These are phyloP conservation scores for Pilaira anomala DNA, from an alignment of 192 early-diverging fungal species.

Conservation along the genomic window DNA sequence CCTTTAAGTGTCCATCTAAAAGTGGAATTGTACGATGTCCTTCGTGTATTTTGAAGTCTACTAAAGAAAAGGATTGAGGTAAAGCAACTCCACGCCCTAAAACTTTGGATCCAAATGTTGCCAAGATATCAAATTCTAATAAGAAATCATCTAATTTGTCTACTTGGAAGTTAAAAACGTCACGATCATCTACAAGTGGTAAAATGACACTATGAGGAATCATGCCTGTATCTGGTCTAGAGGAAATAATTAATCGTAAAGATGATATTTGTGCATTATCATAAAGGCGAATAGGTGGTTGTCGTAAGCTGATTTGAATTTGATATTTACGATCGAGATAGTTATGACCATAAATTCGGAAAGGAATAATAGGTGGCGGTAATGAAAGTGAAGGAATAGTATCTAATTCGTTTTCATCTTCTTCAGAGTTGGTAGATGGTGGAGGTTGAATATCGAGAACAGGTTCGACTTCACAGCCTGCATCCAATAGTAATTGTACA, in stretches of 20 bases:
- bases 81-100: slow-evolving; percentile 86
- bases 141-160: slow-evolving; percentile 71
- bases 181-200: slow-evolving; percentile 78
- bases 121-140: slow-evolving; percentile 93
- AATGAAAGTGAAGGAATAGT: slow-evolving; percentile 89
- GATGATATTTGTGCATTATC: slow-evolving; percentile 70
- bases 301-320: slow-evolving; percentile 69
- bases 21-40: slow-evolving; percentile 60
- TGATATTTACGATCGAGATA: slow-evolving; percentile 90
- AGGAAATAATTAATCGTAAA: slow-evolving; percentile 81
- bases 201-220: slow-evolving; percentile 91
- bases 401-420: slow-evolving; percentile 73
- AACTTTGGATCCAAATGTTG: slow-evolving; percentile 94
- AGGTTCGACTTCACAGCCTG: slow-evolving; percentile 43
- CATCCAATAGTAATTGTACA: slow-evolving; percentile 71
- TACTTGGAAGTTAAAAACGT: slow-evolving; percentile 83
- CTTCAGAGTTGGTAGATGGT: background rate
- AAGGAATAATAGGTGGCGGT: slow-evolving; percentile 97
- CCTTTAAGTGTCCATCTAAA: slow-evolving; percentile 86
- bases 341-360: slow-evolving; percentile 97
- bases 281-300: slow-evolving; percentile 56
- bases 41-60: slow-evolving; percentile 38
- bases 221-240: slow-evolving; percentile 83
- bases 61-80: slow-evolving; percentile 59
- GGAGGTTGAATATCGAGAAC: slow-evolving; percentile 13